Percentiles rank a stretch among this genome's conserved stretches.
Conservation (phyloP, 1,284 basidiomycete species). For the Rhodotorula sp. region DNA sequence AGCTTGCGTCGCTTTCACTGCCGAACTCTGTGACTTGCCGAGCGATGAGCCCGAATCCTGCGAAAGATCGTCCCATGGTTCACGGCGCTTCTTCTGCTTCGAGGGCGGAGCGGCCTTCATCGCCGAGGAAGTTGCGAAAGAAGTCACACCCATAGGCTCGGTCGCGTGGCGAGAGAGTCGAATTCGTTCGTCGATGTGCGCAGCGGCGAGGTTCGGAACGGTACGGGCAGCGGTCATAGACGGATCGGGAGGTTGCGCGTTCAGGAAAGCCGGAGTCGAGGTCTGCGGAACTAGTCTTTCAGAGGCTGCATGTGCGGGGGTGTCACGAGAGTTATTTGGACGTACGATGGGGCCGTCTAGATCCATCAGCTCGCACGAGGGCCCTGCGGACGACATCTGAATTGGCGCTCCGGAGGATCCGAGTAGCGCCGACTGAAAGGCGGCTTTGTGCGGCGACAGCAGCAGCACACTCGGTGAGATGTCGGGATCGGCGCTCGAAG, state of each 20-base stretch:
- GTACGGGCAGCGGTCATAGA: slow-evolving; percentile 2
- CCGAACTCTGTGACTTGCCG: neutral
- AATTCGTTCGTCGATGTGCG: neutral
- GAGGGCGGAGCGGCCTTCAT: slow-evolving; percentile 3
- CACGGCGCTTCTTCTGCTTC: neutral
- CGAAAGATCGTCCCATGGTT: slow-evolving; percentile 22
- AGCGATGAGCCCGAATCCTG: slow-evolving; percentile 6
- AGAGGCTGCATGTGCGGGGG: neutral
- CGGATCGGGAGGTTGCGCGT: slow-evolving; percentile 10
- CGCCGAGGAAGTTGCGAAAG: slow-evolving; percentile 13
- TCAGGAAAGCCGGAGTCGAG: slow-evolving; percentile 4
- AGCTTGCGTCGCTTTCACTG: neutral
- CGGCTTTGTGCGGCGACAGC: too few relatives aligned
- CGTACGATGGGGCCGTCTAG: neutral
- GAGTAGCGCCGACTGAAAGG: neutral
- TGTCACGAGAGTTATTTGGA: too few relatives aligned
- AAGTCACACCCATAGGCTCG: neutral
- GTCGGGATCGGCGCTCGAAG: slow-evolving; percentile 10
- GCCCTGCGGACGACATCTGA: too few relatives aligned
- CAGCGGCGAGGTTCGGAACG: neutral
- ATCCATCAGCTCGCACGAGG: neutral
- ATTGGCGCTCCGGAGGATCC: too few relatives aligned
- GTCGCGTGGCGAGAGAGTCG: neutral
- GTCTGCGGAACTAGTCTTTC: neutral
- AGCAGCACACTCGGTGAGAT: slow-evolving; percentile 3